These are phyloP conservation scores for Canna indica DNA, from an alignment of 176 grass and related monocot species.

Conservation along the genomic window DNA sequence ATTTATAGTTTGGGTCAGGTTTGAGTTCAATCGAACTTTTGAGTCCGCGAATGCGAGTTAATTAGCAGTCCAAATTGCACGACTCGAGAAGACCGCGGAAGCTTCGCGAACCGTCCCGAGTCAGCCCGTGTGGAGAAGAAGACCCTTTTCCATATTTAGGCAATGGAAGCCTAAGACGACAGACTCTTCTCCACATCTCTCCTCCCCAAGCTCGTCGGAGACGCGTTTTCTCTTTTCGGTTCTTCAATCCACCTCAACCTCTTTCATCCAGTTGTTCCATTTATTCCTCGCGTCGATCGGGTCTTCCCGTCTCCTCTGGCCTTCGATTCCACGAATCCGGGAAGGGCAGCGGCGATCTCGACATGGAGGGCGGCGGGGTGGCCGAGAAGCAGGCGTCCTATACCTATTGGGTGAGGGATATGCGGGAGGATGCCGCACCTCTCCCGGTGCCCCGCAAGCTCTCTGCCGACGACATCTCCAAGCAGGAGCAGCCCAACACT, in stretches of 20 bases:
- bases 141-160: too few relatives aligned
- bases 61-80: neutral
- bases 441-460: slow-evolving; percentile 58
- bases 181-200: neutral
- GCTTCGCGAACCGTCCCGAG: slow-evolving; percentile 8
- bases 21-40: neutral
- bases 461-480: slow-evolving; percentile 25
- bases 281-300: neutral
- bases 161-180: neutral
- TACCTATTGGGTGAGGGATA: slow-evolving; percentile 79
- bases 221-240: neutral
- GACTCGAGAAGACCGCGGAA: slow-evolving; percentile 1
- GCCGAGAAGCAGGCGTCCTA: slow-evolving; percentile 55
- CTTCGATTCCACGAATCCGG: neutral
- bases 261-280: neutral
- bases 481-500: slow-evolving; percentile 25
- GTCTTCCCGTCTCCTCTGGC: neutral
- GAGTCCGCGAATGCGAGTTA: neutral
- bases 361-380: slow-evolving; percentile 7
- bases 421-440: slow-evolving; percentile 56
- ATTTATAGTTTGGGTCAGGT: neutral
- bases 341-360: neutral
- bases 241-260: neutral
- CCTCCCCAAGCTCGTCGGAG: neutral
- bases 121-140: neutral